phyloP scores from a whole-genome alignment of 179 eudicot genomes.

The Actinidia chinensis region DNA sequence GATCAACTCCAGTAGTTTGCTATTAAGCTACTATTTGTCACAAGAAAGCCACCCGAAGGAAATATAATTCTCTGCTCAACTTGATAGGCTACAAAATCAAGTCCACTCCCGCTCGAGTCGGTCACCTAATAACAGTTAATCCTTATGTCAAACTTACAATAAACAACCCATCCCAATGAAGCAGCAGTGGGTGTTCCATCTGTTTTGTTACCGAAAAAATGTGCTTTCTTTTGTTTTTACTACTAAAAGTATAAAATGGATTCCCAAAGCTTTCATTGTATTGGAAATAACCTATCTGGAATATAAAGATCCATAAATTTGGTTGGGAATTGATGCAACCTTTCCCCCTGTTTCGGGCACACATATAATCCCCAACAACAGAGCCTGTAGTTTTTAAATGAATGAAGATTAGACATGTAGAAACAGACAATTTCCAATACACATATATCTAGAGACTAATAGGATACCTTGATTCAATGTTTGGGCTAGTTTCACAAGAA shows the following conservation, averaged over 20 bases:
- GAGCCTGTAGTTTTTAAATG: constrained; percentile 45
- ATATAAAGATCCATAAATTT: too few species aligned
- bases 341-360: constrained; percentile 90
- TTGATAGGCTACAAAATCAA: constrained; percentile 73
- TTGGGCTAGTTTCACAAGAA: constrained; percentile 52
- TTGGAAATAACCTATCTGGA: too few species aligned
- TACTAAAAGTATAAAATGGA: too few species aligned
- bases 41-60: constrained; percentile 85
- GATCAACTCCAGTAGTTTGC: constrained; percentile 53
- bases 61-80: constrained; percentile 55
- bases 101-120: constrained; percentile 72
- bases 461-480: constrained; percentile 56
- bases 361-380: constrained; percentile 88
- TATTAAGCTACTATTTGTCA: constrained; percentile 62
- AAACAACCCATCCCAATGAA: neutral
- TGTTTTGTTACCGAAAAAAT: too few species aligned
- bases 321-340: too few species aligned
- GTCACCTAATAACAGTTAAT: constrained; percentile 52
- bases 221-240: too few species aligned
- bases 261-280: too few species aligned
- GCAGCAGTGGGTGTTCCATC: too few species aligned
- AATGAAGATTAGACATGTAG: too few species aligned
- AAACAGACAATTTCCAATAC: neutral
- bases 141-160: neutral
- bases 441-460: neutral